Evolutionary conservation across 2,329 filamentous ascomycete species (phyloP).

Genomic region (Trichoderma sp.): DNA sequence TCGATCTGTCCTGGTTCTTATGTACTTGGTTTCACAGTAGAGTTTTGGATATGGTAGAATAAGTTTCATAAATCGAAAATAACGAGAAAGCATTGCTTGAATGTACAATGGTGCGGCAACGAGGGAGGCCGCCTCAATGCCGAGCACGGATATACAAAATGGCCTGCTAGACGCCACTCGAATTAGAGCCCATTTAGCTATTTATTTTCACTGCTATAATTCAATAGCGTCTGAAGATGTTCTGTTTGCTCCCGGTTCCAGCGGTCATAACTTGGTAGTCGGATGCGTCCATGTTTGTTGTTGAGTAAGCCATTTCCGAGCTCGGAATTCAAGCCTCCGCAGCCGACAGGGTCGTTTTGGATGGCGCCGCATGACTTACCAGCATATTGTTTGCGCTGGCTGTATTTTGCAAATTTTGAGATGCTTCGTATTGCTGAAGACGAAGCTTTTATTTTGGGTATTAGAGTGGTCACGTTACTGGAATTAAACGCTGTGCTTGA

Average conservation of each 20-base stretch:
- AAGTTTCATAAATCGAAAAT: rapidly evolving
- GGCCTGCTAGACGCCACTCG: neutral
- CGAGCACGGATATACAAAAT: neutral
- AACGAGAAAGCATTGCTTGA: neutral
- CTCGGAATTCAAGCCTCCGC: slow-evolving; percentile 10
- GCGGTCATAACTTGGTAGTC: neutral
- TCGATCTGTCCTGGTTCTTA: rapidly evolving
- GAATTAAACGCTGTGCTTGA: neutral
- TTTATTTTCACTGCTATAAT: neutral
- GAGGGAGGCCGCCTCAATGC: neutral
- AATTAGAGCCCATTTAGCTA: too few species aligned
- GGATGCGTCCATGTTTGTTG: neutral
- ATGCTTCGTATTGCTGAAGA: neutral
- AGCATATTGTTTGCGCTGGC: neutral
- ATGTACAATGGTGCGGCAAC: neutral
- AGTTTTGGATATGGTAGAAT: too few species aligned
- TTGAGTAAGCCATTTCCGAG: slow-evolving; percentile 8
- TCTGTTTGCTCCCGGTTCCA: too few species aligned
- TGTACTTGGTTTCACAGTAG: neutral
- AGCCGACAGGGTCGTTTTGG: neutral
- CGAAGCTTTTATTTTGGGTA: neutral
- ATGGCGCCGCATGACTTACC: neutral
- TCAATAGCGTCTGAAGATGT: neutral
- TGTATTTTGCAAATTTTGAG: neutral
- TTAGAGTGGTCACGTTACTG: neutral